Evolutionary conservation across 345 rosid species (phyloP).

Genomic region (Acer campestre): DNA sequence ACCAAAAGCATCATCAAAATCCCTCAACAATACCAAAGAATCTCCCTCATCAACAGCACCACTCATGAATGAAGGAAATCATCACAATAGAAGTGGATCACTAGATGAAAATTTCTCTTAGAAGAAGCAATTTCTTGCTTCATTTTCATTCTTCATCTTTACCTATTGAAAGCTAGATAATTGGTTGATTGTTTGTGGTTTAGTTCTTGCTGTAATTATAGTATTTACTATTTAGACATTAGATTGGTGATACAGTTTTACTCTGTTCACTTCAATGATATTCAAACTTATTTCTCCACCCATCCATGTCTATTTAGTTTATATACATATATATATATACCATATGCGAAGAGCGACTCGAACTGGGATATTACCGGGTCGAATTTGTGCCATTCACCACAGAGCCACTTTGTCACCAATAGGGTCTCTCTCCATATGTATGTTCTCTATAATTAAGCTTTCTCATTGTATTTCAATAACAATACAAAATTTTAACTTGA

Average conservation of each 20-base stretch:
- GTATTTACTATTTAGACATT: background rate
- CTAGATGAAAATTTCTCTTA: constrained; percentile 14
- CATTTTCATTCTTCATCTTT: background rate
- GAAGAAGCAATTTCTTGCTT: background rate
- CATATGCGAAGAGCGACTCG: too few species aligned
- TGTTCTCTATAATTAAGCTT: too few species aligned
- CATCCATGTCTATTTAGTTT: too few species aligned
- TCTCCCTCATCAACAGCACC: constrained; percentile 21
- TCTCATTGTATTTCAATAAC: too few species aligned
- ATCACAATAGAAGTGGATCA: constrained; percentile 19
- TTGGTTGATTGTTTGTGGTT: constrained; percentile 5
- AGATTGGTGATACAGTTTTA: background rate
- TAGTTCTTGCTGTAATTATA: constrained; percentile 12
- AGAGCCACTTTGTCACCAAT: too few species aligned
- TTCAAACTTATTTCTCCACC: background rate
- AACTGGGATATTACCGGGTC: too few species aligned
- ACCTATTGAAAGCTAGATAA: background rate
- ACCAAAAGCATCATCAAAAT: constrained; percentile 22
- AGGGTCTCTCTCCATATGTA: too few species aligned
- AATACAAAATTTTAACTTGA: too few species aligned
- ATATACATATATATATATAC: too few species aligned
- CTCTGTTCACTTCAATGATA: background rate
- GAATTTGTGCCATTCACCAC: too few species aligned
- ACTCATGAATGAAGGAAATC: constrained; percentile 22
- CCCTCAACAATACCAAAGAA: constrained; percentile 22